Conservation (phyloP, 768 basidiomycete species). For the Tremella fuciformis region DNA sequence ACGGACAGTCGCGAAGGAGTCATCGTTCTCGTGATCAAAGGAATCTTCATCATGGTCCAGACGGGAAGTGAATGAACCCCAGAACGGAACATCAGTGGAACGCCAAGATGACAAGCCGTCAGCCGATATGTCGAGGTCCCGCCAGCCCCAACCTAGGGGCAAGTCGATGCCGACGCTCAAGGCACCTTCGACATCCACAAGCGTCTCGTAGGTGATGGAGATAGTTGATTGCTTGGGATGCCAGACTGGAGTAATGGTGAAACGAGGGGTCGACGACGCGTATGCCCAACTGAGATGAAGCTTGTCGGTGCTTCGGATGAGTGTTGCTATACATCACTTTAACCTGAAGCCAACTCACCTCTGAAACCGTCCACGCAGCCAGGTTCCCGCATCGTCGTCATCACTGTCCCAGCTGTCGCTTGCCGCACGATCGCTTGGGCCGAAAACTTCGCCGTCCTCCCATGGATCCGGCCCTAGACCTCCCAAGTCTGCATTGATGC, state of each 20-base stretch:
- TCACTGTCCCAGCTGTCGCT: constrained; percentile 10
- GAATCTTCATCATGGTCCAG: constrained; percentile 8
- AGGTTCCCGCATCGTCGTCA: constrained; percentile 23
- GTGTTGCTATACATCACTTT: background rate
- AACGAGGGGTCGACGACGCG: constrained; percentile 9
- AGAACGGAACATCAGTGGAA: constrained; percentile 13
- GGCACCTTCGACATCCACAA: background rate
- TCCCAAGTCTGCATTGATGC: background rate
- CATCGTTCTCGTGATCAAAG: constrained; percentile 18
- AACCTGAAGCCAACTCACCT: constrained; percentile 19
- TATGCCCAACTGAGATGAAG: constrained; percentile 40
- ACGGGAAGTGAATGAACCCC: background rate
- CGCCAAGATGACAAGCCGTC: constrained; percentile 22
- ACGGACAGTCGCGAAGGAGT: constrained; percentile 34
- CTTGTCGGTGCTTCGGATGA: constrained; percentile 25
- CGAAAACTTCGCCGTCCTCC: constrained; percentile 34
- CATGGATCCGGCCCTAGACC: constrained; percentile 23
- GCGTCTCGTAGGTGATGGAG: constrained; percentile 18
- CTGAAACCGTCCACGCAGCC: constrained; percentile 42
- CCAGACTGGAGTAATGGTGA: constrained; percentile 22
- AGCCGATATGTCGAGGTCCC: constrained; percentile 19
- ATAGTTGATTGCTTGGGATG: constrained; percentile 20
- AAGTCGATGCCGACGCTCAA: constrained; percentile 20
- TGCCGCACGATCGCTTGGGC: constrained; percentile 21
- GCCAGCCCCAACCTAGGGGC: constrained; percentile 39